Conservation (phyloP, 176 grass and related monocot species). For the Cymbopogon citratus region DNA sequence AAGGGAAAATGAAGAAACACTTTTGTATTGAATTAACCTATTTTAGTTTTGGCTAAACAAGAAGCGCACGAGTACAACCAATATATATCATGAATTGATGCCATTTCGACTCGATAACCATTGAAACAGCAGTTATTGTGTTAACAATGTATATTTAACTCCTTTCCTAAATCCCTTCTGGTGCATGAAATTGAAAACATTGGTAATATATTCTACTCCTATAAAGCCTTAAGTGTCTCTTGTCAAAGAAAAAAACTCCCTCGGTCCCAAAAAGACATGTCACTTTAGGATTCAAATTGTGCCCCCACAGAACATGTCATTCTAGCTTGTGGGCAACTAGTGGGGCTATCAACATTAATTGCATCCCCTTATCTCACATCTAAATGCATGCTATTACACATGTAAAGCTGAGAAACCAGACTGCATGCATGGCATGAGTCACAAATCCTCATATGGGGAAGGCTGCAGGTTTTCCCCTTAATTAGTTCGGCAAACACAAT, state of each 20-base stretch:
- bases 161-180: background rate
- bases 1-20: background rate
- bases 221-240: background rate
- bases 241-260: background rate
- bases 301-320: background rate
- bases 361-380: background rate
- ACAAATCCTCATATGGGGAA: background rate
- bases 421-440: background rate
- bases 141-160: background rate
- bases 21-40: background rate
- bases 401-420: background rate
- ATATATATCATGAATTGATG: background rate
- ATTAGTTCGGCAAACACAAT: background rate
- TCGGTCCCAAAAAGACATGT: too few relatives aligned
- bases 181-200: background rate
- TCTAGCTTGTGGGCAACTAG: background rate
- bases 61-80: background rate
- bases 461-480: background rate
- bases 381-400: background rate
- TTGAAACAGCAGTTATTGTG: background rate
- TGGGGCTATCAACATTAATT: background rate
- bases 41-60: background rate
- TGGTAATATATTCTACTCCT: background rate
- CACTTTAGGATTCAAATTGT: background rate
- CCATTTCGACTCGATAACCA: background rate